Evolutionary conservation across 768 basidiomycete genomes (phyloP).

Genomic region (Suillus sp.): DNA sequence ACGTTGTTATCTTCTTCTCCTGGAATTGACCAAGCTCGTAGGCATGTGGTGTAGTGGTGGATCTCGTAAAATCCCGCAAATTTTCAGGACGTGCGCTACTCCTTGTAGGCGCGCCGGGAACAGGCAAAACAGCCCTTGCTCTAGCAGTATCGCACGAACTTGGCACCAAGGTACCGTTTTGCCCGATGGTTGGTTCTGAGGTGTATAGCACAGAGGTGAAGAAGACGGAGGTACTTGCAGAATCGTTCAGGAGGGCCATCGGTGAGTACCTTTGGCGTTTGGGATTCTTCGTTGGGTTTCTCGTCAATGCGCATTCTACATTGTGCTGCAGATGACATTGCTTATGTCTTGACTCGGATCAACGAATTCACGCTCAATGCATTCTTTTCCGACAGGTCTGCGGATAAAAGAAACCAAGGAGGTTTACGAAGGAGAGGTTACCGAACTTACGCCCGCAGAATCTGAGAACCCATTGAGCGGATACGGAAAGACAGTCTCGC

Average conservation of each 20-base stretch:
- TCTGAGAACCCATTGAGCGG: constrained; percentile 96
- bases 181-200: constrained; percentile 97
- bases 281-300: neutral
- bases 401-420: constrained; percentile 99
- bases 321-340: neutral
- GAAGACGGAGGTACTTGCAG: constrained; percentile 97
- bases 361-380: neutral
- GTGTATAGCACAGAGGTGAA: constrained; percentile 97
- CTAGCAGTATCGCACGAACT: constrained; percentile 95
- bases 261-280: constrained; percentile 53
- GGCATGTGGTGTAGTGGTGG: constrained; percentile 91
- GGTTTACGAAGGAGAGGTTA: constrained; percentile 98
- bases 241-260: constrained; percentile 92
- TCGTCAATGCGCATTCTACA: neutral
- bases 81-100: constrained; percentile 93
- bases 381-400: constrained; percentile 56
- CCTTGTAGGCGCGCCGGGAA: constrained; percentile 94
- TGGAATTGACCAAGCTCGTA: constrained; percentile 30
- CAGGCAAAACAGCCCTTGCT: constrained; percentile 96
- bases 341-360: neutral
- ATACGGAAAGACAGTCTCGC: constrained; percentile 98
- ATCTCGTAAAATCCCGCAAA: constrained; percentile 87
- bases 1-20: neutral
- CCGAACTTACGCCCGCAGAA: constrained; percentile 94
- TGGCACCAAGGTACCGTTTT: constrained; percentile 94